Conservation (phyloP, 495 filamentous ascomycete species). For the Neurospora cerealis region DNA sequence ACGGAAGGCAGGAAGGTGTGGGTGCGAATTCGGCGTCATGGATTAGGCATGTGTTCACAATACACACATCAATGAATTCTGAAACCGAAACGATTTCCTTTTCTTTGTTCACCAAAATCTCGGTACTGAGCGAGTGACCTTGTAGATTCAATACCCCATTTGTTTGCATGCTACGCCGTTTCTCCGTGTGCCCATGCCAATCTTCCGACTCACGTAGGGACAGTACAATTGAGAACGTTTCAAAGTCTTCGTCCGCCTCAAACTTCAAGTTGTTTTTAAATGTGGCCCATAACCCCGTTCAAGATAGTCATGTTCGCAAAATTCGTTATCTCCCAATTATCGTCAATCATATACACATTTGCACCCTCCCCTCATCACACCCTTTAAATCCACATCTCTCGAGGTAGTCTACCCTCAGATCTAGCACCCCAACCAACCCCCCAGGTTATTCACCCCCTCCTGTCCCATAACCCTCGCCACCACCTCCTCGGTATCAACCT, state of each 20-base stretch:
- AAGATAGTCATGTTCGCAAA: neutral
- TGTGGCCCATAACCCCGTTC: neutral
- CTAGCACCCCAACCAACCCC: conserved; percentile 25
- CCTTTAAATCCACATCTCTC: neutral
- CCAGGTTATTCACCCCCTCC: conserved; percentile 13
- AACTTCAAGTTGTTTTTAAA: neutral
- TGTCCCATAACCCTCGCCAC: neutral
- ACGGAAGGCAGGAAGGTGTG: conserved; percentile 9
- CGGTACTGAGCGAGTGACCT: neutral
- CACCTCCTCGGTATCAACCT: neutral
- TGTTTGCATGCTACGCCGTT: neutral
- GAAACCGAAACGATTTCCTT: conserved; percentile 17
- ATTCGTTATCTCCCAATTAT: neutral
- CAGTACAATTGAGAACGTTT: neutral
- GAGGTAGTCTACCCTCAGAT: neutral
- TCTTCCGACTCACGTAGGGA: neutral
- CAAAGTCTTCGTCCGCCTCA: neutral
- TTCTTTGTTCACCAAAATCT: neutral
- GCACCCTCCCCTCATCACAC: neutral
- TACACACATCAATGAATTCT: conserved; percentile 26
- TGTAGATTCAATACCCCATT: conserved; percentile 1
- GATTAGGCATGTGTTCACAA: conserved; percentile 24
- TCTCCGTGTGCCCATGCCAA: neutral
- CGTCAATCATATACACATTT: neutral
- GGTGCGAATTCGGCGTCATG: conserved; percentile 29